phyloP scores from a whole-genome alignment of 176 grass and related monocot genomes.

The Themeda triandra region DNA sequence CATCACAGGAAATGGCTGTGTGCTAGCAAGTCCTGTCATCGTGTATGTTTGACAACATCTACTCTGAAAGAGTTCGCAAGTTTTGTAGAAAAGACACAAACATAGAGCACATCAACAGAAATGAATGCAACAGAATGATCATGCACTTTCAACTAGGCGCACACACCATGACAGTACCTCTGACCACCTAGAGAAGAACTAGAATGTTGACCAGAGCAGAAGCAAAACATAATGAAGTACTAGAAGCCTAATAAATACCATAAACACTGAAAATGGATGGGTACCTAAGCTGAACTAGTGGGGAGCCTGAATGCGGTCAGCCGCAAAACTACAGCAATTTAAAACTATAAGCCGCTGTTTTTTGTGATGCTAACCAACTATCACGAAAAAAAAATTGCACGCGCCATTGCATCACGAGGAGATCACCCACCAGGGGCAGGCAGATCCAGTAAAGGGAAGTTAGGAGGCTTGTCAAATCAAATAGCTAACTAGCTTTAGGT shows the following conservation, averaged over 20 bases:
- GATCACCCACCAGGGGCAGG: not conserved
- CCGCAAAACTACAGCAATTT: constrained; percentile 6
- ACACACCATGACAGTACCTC: not conserved
- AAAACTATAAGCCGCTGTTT: too few relatives aligned
- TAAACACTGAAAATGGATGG: not conserved
- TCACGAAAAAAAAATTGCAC: not conserved
- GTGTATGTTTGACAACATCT: not conserved
- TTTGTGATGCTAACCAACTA: not conserved
- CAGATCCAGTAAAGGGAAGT: too few relatives aligned
- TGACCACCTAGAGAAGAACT: not conserved
- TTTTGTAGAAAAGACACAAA: not conserved
- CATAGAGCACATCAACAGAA: not conserved
- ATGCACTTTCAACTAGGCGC: not conserved
- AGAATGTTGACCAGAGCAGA: not conserved
- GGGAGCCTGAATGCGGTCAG: not conserved
- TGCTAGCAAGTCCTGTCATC: not conserved
- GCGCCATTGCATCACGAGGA: constrained; percentile 17
- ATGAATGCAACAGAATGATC: not conserved
- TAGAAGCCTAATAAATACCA: constrained; percentile 20
- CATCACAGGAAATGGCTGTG: not conserved
- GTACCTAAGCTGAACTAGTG: not conserved
- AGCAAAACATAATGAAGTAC: not conserved
- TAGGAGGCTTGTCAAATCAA: too few relatives aligned
- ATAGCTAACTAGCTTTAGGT: not conserved
- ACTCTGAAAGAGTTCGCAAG: not conserved